A percentile compares a stretch with the other conserved stretches of the same genome.
Conservation (phyloP, 108 stramenopile species). For the Conticribra weissflogii region DNA sequence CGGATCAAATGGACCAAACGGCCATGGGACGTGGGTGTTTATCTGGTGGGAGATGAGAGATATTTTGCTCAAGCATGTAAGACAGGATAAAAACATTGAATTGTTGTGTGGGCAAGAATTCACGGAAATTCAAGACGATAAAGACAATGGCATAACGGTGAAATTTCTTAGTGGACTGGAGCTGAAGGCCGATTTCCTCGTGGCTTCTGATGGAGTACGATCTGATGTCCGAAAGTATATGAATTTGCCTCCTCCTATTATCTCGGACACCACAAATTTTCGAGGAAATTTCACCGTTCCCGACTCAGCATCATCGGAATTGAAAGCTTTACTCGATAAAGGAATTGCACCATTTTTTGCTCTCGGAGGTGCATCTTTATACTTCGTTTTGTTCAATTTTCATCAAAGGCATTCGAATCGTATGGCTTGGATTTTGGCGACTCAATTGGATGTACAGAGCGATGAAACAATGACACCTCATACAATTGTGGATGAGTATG, state of each 20-base stretch:
- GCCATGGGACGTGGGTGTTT: constrained; percentile 34
- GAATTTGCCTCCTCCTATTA: constrained; percentile 4
- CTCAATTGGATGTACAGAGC: too few species aligned
- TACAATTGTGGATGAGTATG: too few species aligned
- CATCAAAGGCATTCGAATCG: too few species aligned
- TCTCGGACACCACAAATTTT: background rate
- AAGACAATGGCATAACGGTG: constrained; percentile 1
- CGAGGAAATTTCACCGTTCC: background rate
- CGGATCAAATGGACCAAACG: background rate
- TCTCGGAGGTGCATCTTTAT: too few species aligned
- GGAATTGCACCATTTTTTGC: too few species aligned
- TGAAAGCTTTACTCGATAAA: too few species aligned
- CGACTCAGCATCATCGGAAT: too few species aligned
- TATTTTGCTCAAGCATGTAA: constrained; percentile 28
- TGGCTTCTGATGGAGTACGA: constrained; percentile 56
- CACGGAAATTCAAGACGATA: background rate
- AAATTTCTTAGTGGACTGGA: background rate
- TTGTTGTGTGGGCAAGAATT: too few species aligned
- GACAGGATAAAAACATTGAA: constrained; percentile 1
- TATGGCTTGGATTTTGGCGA: too few species aligned
- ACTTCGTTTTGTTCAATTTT: too few species aligned
- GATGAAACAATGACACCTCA: too few species aligned
- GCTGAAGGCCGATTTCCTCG: constrained; percentile 19
- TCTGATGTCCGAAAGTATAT: constrained; percentile 32
- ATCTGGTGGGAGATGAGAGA: constrained; percentile 43